Conservation (phyloP, 2,329 filamentous ascomycete genomes). For the Apiospora malaysiana region DNA sequence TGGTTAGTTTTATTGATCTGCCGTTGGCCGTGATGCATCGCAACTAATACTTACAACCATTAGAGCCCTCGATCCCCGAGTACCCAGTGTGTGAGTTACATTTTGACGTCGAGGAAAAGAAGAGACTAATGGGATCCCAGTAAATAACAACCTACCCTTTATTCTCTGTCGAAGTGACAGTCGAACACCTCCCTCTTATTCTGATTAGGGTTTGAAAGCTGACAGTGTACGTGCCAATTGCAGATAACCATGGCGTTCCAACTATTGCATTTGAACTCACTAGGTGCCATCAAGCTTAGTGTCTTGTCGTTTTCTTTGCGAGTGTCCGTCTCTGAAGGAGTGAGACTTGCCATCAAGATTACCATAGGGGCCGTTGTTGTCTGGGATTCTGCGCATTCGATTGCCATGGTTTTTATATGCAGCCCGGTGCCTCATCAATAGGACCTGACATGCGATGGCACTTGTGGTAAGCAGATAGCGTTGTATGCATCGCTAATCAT, state of each 20-base stretch:
- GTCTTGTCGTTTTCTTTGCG: constrained; percentile 38
- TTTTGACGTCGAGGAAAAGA: neutral
- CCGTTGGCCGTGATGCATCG: neutral
- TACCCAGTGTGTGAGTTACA: neutral
- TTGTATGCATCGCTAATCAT: neutral
- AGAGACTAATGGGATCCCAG: neutral
- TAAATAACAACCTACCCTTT: neutral
- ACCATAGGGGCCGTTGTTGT: constrained; percentile 39
- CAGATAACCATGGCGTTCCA: neutral
- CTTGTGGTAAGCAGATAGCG: neutral
- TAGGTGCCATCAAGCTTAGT: constrained; percentile 38
- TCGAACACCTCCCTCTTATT: neutral
- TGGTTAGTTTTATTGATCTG: too few relatives aligned
- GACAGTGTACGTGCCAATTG: neutral
- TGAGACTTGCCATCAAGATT: constrained; percentile 33
- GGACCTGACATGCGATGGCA: neutral
- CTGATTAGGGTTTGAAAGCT: neutral
- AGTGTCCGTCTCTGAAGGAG: constrained; percentile 30
- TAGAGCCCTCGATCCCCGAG: neutral
- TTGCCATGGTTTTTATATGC: neutral
- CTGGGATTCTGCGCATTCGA: constrained; percentile 29
- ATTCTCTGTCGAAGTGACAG: neutral
- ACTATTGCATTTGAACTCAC: neutral
- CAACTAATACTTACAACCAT: neutral
- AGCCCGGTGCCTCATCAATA: neutral